Conservation (phyloP, 2,329 filamentous ascomycete genomes). For the Alternaria hordeiaustralica region DNA sequence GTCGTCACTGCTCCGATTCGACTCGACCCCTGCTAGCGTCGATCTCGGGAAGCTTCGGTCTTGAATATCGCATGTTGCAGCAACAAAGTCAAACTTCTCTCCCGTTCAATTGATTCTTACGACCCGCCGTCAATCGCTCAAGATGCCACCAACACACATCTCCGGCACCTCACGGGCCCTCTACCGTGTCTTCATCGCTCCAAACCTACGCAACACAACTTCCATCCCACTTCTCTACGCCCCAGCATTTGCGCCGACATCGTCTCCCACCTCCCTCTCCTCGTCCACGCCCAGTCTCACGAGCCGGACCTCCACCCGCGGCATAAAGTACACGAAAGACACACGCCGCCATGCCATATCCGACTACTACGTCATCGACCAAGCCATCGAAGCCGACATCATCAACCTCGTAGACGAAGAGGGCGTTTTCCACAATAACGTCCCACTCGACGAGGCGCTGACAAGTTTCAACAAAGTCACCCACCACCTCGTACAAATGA, state of each 20-base stretch:
- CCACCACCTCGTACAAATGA: conserved; percentile 60
- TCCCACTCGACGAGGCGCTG: conserved; percentile 49
- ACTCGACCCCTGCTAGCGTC: conserved; percentile 15
- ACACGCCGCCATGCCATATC: conserved; percentile 47
- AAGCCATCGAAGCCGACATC: conserved; percentile 54
- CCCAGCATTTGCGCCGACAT: conserved; percentile 22
- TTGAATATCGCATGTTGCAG: not conserved
- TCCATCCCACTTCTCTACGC: conserved; percentile 27
- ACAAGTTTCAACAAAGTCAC: conserved; percentile 56
- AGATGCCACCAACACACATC: conserved; percentile 42
- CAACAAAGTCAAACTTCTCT: not conserved
- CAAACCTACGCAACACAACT: conserved; percentile 32
- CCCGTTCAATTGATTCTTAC: no score
- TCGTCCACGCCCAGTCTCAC: conserved; percentile 10
- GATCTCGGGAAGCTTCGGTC: conserved; percentile 2
- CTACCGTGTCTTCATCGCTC: conserved; percentile 53
- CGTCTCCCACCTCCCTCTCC: conserved; percentile 8
- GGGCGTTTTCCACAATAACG: conserved; percentile 45
- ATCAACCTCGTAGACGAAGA: conserved; percentile 55
- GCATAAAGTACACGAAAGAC: conserved; percentile 30
- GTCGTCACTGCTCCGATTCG: conserved; percentile 27
- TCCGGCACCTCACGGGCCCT: conserved; percentile 49
- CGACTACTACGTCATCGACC: conserved; percentile 54
- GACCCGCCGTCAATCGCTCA: not conserved
- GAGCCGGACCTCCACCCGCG: conserved; percentile 22